These are phyloP conservation scores for Talaromyces thailandensis DNA, from an alignment of 495 filamentous ascomycete genomes.

Conservation along the genomic window DNA sequence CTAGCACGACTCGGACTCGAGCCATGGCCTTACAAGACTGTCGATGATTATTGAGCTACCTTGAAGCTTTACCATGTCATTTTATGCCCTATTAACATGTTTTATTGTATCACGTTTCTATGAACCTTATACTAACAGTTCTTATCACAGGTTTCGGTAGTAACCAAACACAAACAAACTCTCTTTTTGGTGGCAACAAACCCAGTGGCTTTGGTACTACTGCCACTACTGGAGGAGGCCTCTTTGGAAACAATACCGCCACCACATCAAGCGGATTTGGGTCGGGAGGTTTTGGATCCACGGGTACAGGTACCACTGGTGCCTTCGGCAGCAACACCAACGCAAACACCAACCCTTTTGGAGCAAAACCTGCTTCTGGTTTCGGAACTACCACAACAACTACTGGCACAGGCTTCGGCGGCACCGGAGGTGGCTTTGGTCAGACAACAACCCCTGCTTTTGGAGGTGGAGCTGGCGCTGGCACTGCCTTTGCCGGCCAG, in stretches of 20 bases:
- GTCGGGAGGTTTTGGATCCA: conserved; percentile 19
- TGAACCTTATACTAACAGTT: conserved; percentile 10
- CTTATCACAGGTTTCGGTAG: conserved; percentile 28
- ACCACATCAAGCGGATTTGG: conserved; percentile 36
- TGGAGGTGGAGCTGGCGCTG: conserved; percentile 21
- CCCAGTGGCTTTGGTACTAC: conserved; percentile 41
- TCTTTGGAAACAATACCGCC: conserved; percentile 36
- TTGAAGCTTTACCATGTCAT: conserved; percentile 12
- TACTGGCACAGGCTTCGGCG: conserved; percentile 20
- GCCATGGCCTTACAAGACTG: not conserved
- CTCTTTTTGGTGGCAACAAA: conserved; percentile 29
- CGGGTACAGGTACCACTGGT: conserved; percentile 31
- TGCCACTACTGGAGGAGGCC: conserved; percentile 28
- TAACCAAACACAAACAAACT: conserved; percentile 21
- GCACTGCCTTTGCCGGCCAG: conserved; percentile 38
- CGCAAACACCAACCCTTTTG: conserved; percentile 24
- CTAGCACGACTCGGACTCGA: not conserved
- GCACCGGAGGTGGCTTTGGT: conserved; percentile 19
- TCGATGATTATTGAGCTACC: not conserved
- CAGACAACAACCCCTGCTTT: conserved; percentile 29
- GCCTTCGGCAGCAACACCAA: conserved; percentile 49
- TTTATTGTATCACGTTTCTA: not conserved
- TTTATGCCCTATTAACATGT: not conserved
- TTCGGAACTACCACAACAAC: conserved; percentile 23
- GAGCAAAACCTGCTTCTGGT: conserved; percentile 32